Base-by-base conservation (phyloP, 129 eudicot genomes). In the Flaveria trinervia region DNA sequence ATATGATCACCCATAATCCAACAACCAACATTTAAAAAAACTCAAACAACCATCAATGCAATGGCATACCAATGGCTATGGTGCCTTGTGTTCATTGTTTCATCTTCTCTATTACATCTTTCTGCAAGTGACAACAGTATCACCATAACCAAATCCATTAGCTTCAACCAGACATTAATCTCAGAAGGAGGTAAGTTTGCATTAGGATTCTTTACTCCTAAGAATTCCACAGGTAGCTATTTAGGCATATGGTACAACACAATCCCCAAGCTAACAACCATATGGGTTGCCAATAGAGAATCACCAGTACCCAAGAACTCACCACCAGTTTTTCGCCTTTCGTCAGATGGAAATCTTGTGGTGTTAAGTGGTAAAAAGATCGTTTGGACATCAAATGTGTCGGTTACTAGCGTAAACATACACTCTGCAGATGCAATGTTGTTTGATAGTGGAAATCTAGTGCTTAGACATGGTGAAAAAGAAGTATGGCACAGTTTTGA, bases 261-360 rank as follows among this genome's bases (percentile, higher is more conserved):
- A 25, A 39, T 84, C 46, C 59, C 79, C 13, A 55, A 26, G n/a
- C 80, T 48, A 55, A 83, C 89, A 18, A 15, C 80, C 41, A 85
- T 85, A 44, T 87, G 92, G 96, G 96, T 90, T n/a, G 96, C 92
- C 12, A 91, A 91, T 68, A 79, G 96, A 65, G 84, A 78, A 39
- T 45, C 54, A 3, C 91, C 96, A 12, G n/a, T 84, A 44, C 50
- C 68, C 22, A 86, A 74, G 56, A 46, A 57, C 49, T 80, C 87
- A 33, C 46, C 77, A 16, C 88, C 90, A 46, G 55, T 70, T 84
- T 23, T 88, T 45, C 55, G 69, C 1, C 70, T 90, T 26, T 82
- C 84, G 9, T 72, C 74, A 74, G 82, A 85, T 55, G 90, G 91
- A 23, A 82, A 86, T 54, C 79, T 89, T 20, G 86, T 82, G 8